Evolutionary conservation across 805 yeast species (phyloP).

Genomic region (Hanseniaspora taiwanica): DNA sequence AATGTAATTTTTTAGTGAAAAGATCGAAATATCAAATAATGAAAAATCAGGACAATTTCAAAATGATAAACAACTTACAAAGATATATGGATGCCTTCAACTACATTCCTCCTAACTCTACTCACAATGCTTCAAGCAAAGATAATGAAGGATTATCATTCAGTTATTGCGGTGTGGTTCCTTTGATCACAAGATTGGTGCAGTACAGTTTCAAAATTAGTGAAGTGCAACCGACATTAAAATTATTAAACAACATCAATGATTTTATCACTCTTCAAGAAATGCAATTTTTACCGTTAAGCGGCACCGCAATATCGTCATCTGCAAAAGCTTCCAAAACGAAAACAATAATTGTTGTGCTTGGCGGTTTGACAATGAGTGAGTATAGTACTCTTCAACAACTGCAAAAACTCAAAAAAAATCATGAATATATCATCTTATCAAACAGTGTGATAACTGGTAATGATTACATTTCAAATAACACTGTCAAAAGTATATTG

Average conservation of each 20-base stretch:
- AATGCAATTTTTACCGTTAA: constrained; percentile 2
- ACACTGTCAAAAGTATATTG: neutral
- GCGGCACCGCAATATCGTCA: neutral
- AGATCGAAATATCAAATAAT: neutral
- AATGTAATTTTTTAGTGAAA: neutral
- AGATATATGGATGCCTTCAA: neutral
- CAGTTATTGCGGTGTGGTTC: constrained; percentile 74
- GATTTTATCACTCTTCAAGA: constrained; percentile 5
- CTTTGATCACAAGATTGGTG: constrained; percentile 54
- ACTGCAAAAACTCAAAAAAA: constrained; percentile 21
- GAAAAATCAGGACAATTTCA: neutral
- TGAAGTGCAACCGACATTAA: constrained; percentile 2
- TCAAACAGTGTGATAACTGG: constrained; percentile 38
- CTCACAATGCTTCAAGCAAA: neutral
- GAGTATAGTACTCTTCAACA: constrained; percentile 62
- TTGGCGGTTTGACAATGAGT: constrained; percentile 82
- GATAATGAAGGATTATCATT: constrained; percentile 26
- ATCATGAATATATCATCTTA: constrained; percentile 30
- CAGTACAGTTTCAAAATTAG: constrained; percentile 26
- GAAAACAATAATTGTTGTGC: constrained; percentile 35
- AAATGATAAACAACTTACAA: neutral
- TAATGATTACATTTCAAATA: constrained; percentile 9
- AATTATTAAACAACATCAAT: constrained; percentile 7
- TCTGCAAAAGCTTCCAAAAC: constrained; percentile 1
- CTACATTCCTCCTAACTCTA: neutral